Base-by-base conservation (phyloP, 2,329 filamentous ascomycete genomes). In the Nothomitra cinnamomea region DNA sequence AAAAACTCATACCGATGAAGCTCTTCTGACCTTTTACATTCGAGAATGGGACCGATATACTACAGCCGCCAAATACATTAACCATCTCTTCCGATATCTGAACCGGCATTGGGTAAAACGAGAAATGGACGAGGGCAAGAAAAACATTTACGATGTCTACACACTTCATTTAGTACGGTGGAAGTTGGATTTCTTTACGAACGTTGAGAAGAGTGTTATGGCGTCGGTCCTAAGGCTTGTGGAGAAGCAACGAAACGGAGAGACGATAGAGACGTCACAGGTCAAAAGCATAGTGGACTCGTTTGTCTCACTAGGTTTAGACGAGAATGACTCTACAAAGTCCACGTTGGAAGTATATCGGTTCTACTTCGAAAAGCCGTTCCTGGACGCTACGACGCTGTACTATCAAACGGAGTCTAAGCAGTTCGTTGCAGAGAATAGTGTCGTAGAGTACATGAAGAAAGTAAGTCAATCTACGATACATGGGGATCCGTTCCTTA, bases 371-470 rank as follows among this genome's bases (percentile, higher is more conserved):
- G 90, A 98, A 70, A 80, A 78, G 62, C 92, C 94, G 0, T 98
- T 95, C 75, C 76, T 98, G 52, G 75, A 77, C 4, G 87, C 88
- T 2, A 98, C 92, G 8, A 80, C 78, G 61, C 71, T 75, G 28
- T 98, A 95, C 70, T 98, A 98, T 67, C 77, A 87, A 61, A 82
- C 84, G 47, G 94, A 98, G 67, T 96, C 92, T 19, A 87, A 87
- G 61, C 84, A 88, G 58, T 98, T 98, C 64, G 80, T 98, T 35
- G 86, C 88, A 10, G 90, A 96, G 67, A 98, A 98, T 66, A 94
- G 85, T 58, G 88, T 98, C 2, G 89, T 98, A 35, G 92, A 98
- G 65, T 98, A 96, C 70, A 96, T 98, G 92, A 96, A 96, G 75
- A 98, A 98, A 77, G 52, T 50, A 3, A 10, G 41, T 13, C 36